phyloP scores from a whole-genome alignment of 306 rosid genomes.

The Lotus japonicus region DNA sequence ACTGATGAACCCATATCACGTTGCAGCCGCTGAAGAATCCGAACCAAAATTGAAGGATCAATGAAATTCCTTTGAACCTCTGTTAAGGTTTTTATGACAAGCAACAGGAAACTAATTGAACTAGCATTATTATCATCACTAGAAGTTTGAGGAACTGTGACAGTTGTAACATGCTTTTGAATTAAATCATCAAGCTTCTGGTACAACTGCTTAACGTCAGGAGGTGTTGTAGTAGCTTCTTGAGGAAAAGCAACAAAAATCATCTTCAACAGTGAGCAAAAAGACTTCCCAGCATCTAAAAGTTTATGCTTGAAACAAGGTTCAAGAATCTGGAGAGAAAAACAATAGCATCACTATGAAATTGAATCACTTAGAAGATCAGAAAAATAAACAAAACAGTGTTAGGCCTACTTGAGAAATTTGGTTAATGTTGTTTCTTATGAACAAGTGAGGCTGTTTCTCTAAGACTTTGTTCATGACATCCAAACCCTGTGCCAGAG shows the following conservation, averaged over 20 bases:
- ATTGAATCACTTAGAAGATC: neutral
- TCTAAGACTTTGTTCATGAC: slow-evolving; percentile 98
- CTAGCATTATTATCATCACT: slow-evolving; percentile 71
- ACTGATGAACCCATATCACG: slow-evolving; percentile 92
- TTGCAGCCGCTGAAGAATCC: slow-evolving; percentile 89
- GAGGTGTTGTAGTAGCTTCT: slow-evolving; percentile 70
- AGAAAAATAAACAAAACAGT: neutral
- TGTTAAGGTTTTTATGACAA: slow-evolving; percentile 83
- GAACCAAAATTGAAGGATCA: slow-evolving; percentile 75
- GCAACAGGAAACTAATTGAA: slow-evolving; percentile 80
- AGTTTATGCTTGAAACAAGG: slow-evolving; percentile 94
- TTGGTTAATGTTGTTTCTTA: slow-evolving; percentile 85
- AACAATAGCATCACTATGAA: slow-evolving; percentile 7
- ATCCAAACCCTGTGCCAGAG: slow-evolving; percentile 98
- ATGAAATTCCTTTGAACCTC: slow-evolving; percentile 87
- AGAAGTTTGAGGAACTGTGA: slow-evolving; percentile 68
- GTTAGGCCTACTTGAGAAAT: slow-evolving; percentile 78
- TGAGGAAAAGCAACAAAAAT: slow-evolving; percentile 90
- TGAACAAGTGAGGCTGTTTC: slow-evolving; percentile 96
- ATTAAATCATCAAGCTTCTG: slow-evolving; percentile 94
- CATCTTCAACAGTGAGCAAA: slow-evolving; percentile 93
- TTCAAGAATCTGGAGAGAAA: slow-evolving; percentile 78
- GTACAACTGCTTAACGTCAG: slow-evolving; percentile 69
- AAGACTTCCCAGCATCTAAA: slow-evolving; percentile 89
- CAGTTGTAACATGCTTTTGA: slow-evolving; percentile 66